A percentile compares a stretch with the other conserved stretches of the same genome.
phyloP scores from a whole-genome alignment of 768 basidiomycete species.

The Lyophyllum semitale region DNA sequence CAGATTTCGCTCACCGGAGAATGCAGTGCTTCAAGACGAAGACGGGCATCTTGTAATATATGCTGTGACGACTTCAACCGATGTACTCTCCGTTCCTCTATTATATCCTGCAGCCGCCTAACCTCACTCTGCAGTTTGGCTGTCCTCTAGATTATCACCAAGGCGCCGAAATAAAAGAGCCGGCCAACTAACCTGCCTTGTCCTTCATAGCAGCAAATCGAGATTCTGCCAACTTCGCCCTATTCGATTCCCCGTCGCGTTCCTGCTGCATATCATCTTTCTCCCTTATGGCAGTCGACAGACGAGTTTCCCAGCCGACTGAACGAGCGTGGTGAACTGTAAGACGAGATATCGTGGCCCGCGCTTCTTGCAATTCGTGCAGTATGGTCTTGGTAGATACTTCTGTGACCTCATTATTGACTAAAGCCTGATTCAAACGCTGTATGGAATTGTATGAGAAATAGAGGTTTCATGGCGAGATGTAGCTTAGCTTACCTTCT shows the following conservation, averaged over 20 bases:
- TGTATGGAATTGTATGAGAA: conserved; percentile 27
- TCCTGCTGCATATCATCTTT: conserved; percentile 86
- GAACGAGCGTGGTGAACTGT: conserved; percentile 70
- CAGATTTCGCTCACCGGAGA: conserved; percentile 41
- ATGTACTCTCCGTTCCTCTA: conserved; percentile 62
- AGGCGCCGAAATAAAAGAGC: not conserved
- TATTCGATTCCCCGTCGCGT: conserved; percentile 66
- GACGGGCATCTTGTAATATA: conserved; percentile 65
- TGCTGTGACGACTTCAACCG: conserved; percentile 68
- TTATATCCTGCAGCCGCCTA: conserved; percentile 58
- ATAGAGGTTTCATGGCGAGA: conserved; percentile 1
- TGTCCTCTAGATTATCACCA: conserved; percentile 23
- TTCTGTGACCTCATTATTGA: conserved; percentile 83
- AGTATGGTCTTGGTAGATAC: conserved; percentile 73
- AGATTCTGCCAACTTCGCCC: conserved; percentile 68
- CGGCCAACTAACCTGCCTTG: conserved; percentile 53
- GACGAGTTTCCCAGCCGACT: conserved; percentile 67
- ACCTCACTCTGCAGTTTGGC: conserved; percentile 75
- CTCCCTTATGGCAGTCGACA: conserved; percentile 69
- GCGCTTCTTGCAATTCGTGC: conserved; percentile 75
- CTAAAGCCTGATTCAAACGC: conserved; percentile 77
- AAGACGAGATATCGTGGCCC: conserved; percentile 64
- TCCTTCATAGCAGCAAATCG: conserved; percentile 66
- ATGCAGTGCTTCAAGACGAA: conserved; percentile 62
- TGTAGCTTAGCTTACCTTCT: conserved; percentile 46